Evolutionary conservation across 2,329 filamentous ascomycete genomes (phyloP), one percentile per base, ranked within the genome.

Genomic region (Verruconis gallopava): DNA sequence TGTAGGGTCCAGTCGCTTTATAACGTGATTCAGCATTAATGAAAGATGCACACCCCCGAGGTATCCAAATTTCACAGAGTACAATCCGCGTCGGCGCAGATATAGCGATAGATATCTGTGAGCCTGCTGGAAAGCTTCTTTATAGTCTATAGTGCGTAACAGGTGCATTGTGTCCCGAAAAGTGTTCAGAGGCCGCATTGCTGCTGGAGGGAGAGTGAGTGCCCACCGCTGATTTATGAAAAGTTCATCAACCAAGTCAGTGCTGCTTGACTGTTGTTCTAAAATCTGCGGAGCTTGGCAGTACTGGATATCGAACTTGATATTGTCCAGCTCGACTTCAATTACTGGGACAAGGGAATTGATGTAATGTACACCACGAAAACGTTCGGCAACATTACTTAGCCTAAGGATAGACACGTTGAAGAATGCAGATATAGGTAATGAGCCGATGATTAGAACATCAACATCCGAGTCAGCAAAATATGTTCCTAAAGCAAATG

Each of bases 281-380:
- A 73, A 65, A 34, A 81, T 60, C 21, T 61, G 60, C 2, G 66
- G 60, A 2, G 77, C 73, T 4, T 74, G 67, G 48, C 76, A 81
- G 53, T 83, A 83, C 46, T 81, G 77, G 38, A 84, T 58, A 52
- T 81, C 75, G 50, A 79, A 65, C 46, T 66, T 74, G 49, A 81
- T 61, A 6, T 66, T 70, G 3, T 59, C 53, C n/a, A 80, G 61
- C 33, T 71, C 68, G 3, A 82, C 58, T 49, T 81, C 75, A 4
- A 82, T 62, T 73, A 79, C 80, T 1, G 69, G 38, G 5, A 40
- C 38, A 5, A 40, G 22, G 22, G 38, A 40, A 22, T 40, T 40
- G 20, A 40, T 20, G n/a, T 9, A 33, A 40, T 40, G 38, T 5
- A 40, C 5, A 11, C 11, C 11, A 30, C n/a, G 25, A 9, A 9